Conservation (phyloP, 139 green algal genomes). For the Coelastrella sp. region DNA sequence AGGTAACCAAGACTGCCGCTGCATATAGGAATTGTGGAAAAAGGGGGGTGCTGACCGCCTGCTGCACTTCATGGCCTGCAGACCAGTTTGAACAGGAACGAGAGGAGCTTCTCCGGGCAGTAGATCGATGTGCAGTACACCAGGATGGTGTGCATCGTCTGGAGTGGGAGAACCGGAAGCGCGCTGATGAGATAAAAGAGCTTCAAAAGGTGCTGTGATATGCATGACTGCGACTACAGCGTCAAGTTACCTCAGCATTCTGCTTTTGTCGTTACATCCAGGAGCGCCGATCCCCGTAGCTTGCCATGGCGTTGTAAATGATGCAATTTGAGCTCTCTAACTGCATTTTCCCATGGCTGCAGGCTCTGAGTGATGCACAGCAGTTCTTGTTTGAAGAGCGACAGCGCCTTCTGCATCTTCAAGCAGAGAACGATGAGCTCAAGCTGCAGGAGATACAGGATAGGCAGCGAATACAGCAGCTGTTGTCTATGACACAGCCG, state of each 20-base stretch:
- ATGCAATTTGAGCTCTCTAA: too few relatives aligned
- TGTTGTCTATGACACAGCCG: slow-evolving; percentile 71
- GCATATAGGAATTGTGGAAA: neutral
- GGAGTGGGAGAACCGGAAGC: slow-evolving; percentile 83
- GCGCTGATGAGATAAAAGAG: slow-evolving; percentile 84
- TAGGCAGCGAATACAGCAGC: slow-evolving; percentile 83
- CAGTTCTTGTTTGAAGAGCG: slow-evolving; percentile 91
- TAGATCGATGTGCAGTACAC: slow-evolving; percentile 71
- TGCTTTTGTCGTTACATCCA: too few relatives aligned
- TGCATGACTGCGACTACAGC: too few relatives aligned
- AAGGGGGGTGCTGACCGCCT: neutral
- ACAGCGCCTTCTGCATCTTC: slow-evolving; percentile 82
- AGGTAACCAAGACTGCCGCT: too few relatives aligned
- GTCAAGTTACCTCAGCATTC: too few relatives aligned
- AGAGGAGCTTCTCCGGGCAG: slow-evolving; percentile 70
- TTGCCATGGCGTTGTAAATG: too few relatives aligned
- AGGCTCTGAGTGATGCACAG: slow-evolving; percentile 88
- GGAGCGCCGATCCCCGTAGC: too few relatives aligned
- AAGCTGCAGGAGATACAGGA: slow-evolving; percentile 84
- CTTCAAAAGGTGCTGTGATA: slow-evolving; percentile 79
- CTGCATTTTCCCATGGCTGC: neutral
- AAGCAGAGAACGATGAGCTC: slow-evolving; percentile 89
- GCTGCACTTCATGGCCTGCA: slow-evolving; percentile 46
- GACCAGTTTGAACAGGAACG: slow-evolving; percentile 86
- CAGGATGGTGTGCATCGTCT: slow-evolving; percentile 69